Conservation (phyloP, 2,329 filamentous ascomycete species). For the Colletotrichum karsti region DNA sequence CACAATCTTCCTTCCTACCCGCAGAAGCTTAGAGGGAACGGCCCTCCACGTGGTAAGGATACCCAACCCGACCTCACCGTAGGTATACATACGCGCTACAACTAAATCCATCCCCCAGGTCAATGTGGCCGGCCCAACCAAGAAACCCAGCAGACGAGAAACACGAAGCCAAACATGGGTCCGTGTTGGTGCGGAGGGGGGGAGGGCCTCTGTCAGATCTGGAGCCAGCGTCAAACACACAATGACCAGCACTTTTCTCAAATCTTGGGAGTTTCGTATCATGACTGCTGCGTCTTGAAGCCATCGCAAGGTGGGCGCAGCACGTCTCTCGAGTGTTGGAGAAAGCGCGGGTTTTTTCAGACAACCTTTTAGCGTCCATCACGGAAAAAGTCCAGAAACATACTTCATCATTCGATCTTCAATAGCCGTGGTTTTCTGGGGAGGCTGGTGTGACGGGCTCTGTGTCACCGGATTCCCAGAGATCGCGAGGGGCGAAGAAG, state of each 20-base stretch:
- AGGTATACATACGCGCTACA: not conserved
- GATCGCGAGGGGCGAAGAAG: too few relatives aligned
- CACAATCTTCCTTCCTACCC: too few relatives aligned
- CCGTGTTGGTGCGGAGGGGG: not conserved
- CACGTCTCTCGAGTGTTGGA: too few relatives aligned
- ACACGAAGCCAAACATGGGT: not conserved
- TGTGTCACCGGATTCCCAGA: not conserved
- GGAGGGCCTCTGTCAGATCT: not conserved
- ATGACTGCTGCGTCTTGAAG: too few relatives aligned
- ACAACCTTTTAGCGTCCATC: not conserved
- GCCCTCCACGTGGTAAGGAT: too few relatives aligned
- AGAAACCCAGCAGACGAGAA: not conserved
- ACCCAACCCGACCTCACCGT: too few relatives aligned
- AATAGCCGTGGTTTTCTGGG: too few relatives aligned
- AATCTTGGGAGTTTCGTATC: not conserved
- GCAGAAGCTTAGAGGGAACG: too few relatives aligned
- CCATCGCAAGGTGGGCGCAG: not conserved
- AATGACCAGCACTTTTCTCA: not conserved
- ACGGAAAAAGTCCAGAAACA: too few relatives aligned
- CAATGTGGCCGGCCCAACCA: not conserved
- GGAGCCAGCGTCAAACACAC: not conserved
- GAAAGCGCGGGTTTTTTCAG: not conserved
- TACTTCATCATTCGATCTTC: too few relatives aligned
- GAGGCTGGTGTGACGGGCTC: constrained; percentile 1
- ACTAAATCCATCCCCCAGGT: not conserved